Evolutionary conservation across 345 rosid species (phyloP), one percentile per base, ranked within the genome.

Genomic region (Dipteronia sinensis): DNA sequence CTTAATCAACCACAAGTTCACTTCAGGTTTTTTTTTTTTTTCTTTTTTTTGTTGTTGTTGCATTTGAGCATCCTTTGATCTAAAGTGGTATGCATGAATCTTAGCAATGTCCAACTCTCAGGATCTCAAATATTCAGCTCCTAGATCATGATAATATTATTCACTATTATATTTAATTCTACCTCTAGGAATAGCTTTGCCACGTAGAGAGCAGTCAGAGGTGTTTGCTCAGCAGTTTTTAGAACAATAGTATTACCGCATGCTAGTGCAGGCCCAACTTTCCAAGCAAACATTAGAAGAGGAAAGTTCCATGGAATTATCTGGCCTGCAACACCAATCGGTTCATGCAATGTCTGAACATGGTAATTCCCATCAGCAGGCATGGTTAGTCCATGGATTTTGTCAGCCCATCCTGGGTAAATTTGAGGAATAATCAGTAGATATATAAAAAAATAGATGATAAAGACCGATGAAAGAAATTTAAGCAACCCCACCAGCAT

Each of bases 221-320:
- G 93, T 12, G 93, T 89, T 78, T 87, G 91, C 67, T 89, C 91
- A n/a, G 91, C 91, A 8, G 87, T 79, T 79, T 90, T 90, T 34
- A 90, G 89, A 66, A 88, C 91, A 76, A 89, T 78, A 69, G 89
- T 82, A 78, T 88, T 88, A 69, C 93, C 93, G 58, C 91, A 86
- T 15, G 93, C 90, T 71, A 89, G 83, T 61, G 93, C 91, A 42
- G 93, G 90, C 5, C 87, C 93, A 46, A 86, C 93, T 79, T 90
- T 90, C 93, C 93, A 90, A 69, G 89, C 89, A 40, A 88, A 87
- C 93, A 88, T 79, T 67, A 90, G 29, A 76, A 90, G 87, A 17
- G 91, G 93, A 79, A 90, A 90, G 81, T 90, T 90, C 93, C 93
- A 90, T 0, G 93, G 93, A 72, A 90, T 83, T 75, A 88, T 90